A percentile compares a stretch with the other conserved stretches of the same genome.
Conservation (phyloP, 495 filamentous ascomycete genomes). For the Xylaria flabelliformis region DNA sequence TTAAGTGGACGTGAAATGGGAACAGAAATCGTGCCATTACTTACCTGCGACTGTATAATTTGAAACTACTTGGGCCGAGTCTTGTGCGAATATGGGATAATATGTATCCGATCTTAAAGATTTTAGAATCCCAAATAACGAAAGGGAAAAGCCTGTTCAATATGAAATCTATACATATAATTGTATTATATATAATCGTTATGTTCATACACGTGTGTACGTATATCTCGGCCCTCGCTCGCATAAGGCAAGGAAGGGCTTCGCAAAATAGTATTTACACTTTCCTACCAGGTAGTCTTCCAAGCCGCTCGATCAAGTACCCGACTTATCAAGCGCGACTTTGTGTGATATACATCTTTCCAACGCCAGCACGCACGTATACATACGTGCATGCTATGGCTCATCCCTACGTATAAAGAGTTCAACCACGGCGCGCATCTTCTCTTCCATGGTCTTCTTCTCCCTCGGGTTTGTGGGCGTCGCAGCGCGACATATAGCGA, state of each 20-base stretch:
- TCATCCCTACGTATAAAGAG: constrained; percentile 44
- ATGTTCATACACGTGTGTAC: background rate
- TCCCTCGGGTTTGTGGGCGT: constrained; percentile 52
- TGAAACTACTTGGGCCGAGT: too few relatives aligned
- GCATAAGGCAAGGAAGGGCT: background rate
- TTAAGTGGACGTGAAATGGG: too few relatives aligned
- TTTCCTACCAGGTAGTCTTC: background rate
- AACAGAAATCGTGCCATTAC: too few relatives aligned
- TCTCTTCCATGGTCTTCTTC: constrained; percentile 54
- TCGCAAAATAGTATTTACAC: background rate
- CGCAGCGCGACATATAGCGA: constrained; percentile 51
- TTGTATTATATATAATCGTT: background rate
- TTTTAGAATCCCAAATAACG: too few relatives aligned
- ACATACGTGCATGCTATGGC: background rate
- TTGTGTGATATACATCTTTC: background rate
- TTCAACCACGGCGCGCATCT: constrained; percentile 47
- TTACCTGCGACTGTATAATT: too few relatives aligned
- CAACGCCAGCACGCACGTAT: too few relatives aligned
- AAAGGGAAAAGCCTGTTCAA: too few relatives aligned
- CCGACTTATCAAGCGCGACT: background rate
- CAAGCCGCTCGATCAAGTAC: background rate
- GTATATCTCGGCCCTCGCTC: background rate
- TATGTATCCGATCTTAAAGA: too few relatives aligned
- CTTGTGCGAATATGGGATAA: too few relatives aligned
- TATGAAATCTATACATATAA: background rate